Evolutionary conservation across 257 asterid species (phyloP), one percentile per base, ranked within the genome.

Genomic region (Solanum acaule): DNA sequence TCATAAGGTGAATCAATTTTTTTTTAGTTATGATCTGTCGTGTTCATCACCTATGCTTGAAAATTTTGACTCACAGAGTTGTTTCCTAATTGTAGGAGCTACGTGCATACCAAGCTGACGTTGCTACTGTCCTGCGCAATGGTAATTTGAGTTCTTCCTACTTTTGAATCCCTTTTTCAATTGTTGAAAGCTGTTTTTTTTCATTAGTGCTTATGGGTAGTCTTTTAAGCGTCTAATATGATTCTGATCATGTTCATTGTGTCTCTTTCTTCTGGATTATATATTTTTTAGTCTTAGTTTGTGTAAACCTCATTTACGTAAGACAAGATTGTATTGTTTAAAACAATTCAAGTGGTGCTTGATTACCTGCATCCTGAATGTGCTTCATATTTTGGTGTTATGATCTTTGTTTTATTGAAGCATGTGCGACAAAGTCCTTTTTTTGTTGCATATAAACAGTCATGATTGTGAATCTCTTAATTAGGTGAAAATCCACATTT

Each of bases 61-160:
- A 71, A 44, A 14, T n/a, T 40, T 33, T 59, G 6, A 35, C 71
- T 86, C 70, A 44, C 23, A 6, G 12, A 86, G 34, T 89, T 72
- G 88, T 56, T 52, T 84, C 65, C 33, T 68, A 88, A 87, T 87
- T 84, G 88, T 93, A 97, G 99, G 99, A 97, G 90, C 90, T 97
- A 84, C 99, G 98, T 88, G 99, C 99, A 85, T 96, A 97, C 89
- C 99, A 97, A 95, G 99, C 99, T 93, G 99, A 96, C 86, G 94
- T 95, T 82, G 99, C 99, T 86, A 96, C 99, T 88, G 99, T 96
- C 92, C 84, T 96, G 85, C 90, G 99, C 90, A 96, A 96, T 89
- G 99, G 99, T 97, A 93, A 91, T 88, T 63, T 38, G 63, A 79
- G 37, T 25, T 79, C 18, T 22, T 40, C 31, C 68, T 44, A 86